A percentile compares a stretch with the other conserved stretches of the same genome.
Evolutionary conservation across 768 basidiomycete species (phyloP).

Genomic region (Trametes cubensis): DNA sequence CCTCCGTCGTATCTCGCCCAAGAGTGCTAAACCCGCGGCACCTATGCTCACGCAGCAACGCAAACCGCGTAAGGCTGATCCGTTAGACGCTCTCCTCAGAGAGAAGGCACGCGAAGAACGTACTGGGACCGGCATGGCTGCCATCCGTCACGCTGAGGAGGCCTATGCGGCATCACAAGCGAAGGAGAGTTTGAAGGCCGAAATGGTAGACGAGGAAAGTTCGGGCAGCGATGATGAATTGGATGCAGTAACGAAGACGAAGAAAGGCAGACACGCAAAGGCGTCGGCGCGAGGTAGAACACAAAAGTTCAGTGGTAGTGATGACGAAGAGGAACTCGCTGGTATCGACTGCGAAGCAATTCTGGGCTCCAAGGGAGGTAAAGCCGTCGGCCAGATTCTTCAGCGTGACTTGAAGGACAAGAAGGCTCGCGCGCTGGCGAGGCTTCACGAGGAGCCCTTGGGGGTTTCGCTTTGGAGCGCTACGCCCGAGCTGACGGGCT

Average conservation of each 20-base stretch:
- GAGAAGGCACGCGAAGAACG: slow-evolving; percentile 31
- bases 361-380: slow-evolving; percentile 34
- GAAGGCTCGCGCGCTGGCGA: slow-evolving; percentile 21
- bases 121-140: slow-evolving; percentile 27
- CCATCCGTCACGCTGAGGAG: slow-evolving; percentile 27
- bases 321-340: slow-evolving; percentile 23
- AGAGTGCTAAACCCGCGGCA: not conserved
- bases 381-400: slow-evolving; percentile 37
- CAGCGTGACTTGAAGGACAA: slow-evolving; percentile 26
- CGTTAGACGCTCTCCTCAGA: slow-evolving; percentile 47
- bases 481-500: slow-evolving; percentile 20
- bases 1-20: slow-evolving; percentile 24
- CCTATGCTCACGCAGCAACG: not conserved
- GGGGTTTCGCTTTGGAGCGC: slow-evolving; percentile 40
- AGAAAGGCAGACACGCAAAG: not conserved
- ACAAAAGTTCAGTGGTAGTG: not conserved
- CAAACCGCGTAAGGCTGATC: slow-evolving; percentile 37
- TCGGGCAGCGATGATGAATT: slow-evolving; percentile 26
- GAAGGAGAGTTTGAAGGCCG: slow-evolving; percentile 28
- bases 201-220: slow-evolving; percentile 31
- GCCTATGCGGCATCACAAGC: slow-evolving; percentile 21
- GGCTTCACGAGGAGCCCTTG: slow-evolving; percentile 17
- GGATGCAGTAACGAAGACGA: slow-evolving; percentile 7
- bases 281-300: not conserved
- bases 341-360: slow-evolving; percentile 32